Evolutionary conservation across 345 rosid species (phyloP).

Genomic region (Cardamine chenopodiifolia): DNA sequence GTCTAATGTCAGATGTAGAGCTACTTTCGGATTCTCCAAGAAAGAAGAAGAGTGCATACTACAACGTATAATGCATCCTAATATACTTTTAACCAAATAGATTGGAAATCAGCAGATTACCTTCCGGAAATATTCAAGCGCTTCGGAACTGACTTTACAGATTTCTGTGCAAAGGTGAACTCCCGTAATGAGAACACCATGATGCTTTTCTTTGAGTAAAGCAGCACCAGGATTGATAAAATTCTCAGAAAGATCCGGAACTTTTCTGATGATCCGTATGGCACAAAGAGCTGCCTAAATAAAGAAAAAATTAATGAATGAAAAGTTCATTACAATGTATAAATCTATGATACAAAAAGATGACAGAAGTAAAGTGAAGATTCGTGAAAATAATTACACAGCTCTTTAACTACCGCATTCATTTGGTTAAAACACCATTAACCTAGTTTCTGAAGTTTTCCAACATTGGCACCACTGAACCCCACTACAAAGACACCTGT

Average conservation of each 20-base stretch:
- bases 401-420: background rate
- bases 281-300: constrained; percentile 94
- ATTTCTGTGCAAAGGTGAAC: constrained; percentile 91
- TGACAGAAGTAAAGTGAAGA: constrained; percentile 6
- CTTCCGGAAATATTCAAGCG: constrained; percentile 84
- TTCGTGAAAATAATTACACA: background rate
- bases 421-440: constrained; percentile 16
- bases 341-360: background rate
- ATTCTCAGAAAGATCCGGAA: constrained; percentile 94
- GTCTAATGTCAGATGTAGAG: constrained; percentile 18
- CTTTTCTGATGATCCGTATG: constrained; percentile 89
- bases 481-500: background rate
- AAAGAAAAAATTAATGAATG: constrained; percentile 27
- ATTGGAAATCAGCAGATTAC: constrained; percentile 48
- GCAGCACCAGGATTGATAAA: constrained; percentile 81
- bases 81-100: constrained; percentile 1
- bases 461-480: constrained; percentile 10
- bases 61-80: constrained; percentile 16
- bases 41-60: constrained; percentile 1
- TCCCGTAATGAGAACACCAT: constrained; percentile 92
- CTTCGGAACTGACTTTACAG: constrained; percentile 85
- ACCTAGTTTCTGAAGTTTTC: constrained; percentile 2
- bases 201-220: constrained; percentile 95
- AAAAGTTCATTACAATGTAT: constrained; percentile 1
- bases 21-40: constrained; percentile 16